A percentile compares a stretch with the other conserved stretches of the same genome.
These are phyloP conservation scores for Zymoseptoria brevis DNA, from an alignment of 2,329 filamentous ascomycete genomes.

Conservation along the genomic window DNA sequence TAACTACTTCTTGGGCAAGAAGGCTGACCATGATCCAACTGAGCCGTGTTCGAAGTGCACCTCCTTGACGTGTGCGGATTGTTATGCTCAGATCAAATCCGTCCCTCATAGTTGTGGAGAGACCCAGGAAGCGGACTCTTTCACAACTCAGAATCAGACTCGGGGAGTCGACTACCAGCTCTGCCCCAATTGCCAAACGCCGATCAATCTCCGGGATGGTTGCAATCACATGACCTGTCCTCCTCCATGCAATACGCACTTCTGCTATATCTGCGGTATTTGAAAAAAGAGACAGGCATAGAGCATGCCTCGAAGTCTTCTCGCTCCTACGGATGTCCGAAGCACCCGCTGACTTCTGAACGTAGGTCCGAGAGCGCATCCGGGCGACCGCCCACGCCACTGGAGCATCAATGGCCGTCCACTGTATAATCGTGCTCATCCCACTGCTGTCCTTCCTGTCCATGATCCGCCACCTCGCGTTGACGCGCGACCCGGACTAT, in stretches of 20 bases:
- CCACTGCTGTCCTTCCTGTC: background rate
- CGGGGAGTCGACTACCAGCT: conserved; percentile 15
- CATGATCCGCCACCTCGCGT: background rate
- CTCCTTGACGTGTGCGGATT: background rate
- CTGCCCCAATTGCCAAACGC: conserved; percentile 10
- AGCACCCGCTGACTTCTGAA: too few relatives aligned
- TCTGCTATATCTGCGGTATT: background rate
- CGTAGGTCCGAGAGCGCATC: background rate
- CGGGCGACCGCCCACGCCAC: background rate
- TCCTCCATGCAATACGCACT: conserved; percentile 6
- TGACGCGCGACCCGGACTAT: background rate
- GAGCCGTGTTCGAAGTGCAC: background rate
- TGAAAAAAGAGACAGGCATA: too few relatives aligned
- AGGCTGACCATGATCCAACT: background rate
- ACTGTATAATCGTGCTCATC: background rate
- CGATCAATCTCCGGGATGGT: conserved; percentile 9
- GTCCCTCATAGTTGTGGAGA: background rate
- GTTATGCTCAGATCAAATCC: background rate
- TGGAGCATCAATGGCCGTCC: background rate
- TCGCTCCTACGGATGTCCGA: too few relatives aligned
- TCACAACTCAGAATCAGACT: conserved; percentile 1
- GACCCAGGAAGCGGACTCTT: background rate
- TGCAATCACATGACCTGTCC: conserved; percentile 16
- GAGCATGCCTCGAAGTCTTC: too few relatives aligned
- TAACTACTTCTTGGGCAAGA: background rate